phyloP scores from a whole-genome alignment of 108 stramenopile genomes.

The Fistulifera pelliculosa region DNA sequence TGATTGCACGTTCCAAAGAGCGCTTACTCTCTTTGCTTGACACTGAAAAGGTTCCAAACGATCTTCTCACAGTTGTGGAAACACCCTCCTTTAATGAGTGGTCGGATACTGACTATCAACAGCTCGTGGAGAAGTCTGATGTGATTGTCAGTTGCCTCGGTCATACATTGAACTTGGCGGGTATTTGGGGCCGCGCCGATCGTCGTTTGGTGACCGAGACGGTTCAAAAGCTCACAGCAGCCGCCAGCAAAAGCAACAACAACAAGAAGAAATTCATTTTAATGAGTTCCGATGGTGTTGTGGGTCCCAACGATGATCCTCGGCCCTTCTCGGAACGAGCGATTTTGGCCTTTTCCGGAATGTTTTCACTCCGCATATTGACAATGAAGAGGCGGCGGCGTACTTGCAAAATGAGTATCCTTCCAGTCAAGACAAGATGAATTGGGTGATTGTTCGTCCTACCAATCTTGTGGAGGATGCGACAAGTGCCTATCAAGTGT shows the following conservation, averaged over 20 bases:
- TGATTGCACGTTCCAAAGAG: constrained; percentile 35
- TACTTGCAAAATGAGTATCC: constrained; percentile 14
- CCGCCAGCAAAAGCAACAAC: no score
- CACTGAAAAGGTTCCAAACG: constrained; percentile 1
- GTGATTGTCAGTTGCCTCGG: constrained; percentile 42
- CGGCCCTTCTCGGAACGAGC: constrained; percentile 24
- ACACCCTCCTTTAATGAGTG: constrained; percentile 37
- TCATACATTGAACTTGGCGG: constrained; percentile 25
- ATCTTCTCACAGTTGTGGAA: constrained; percentile 25
- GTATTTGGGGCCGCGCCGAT: constrained; percentile 25
- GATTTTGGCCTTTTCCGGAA: constrained; percentile 25
- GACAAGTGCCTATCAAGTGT: neutral
- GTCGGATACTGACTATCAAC: constrained; percentile 19
- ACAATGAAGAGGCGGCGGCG: constrained; percentile 48
- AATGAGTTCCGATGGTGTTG: constrained; percentile 52
- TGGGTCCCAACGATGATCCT: constrained; percentile 31
- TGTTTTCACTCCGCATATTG: constrained; percentile 45
- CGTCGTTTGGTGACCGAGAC: constrained; percentile 21
- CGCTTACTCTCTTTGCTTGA: constrained; percentile 18
- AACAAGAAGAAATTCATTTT: constrained; percentile 34
- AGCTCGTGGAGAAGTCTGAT: constrained; percentile 23
- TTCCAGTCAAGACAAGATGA: constrained; percentile 1
- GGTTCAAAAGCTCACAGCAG: constrained; percentile 14
- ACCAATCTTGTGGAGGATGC: constrained; percentile 34
- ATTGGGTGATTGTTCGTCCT: constrained; percentile 51